Evolutionary conservation across 2,329 filamentous ascomycete genomes (phyloP).

Genomic region (Atkinsonella texensis): DNA sequence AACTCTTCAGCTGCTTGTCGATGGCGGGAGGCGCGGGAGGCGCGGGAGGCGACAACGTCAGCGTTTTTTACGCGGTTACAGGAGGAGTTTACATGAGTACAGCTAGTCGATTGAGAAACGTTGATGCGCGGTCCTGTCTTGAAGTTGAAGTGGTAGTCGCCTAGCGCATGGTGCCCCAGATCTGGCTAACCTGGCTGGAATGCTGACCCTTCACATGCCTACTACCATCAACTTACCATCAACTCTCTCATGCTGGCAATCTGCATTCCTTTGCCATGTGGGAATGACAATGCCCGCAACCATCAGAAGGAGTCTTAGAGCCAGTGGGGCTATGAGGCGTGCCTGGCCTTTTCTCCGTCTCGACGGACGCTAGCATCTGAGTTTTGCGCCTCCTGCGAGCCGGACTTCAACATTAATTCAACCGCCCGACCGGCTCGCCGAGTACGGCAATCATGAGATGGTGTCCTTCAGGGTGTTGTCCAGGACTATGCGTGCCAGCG

Average conservation of each 20-base stretch:
- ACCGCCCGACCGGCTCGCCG: not conserved
- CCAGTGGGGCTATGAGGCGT: no score
- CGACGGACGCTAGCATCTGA: slow-evolving; percentile 3
- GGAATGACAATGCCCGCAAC: no score
- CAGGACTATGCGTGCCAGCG: slow-evolving; percentile 5
- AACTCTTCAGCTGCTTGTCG: not conserved
- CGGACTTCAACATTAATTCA: not conserved
- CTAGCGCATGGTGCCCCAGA: not conserved
- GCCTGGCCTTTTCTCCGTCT: not conserved
- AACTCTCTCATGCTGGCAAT: not conserved
- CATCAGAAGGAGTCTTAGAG: no score
- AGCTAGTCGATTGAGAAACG: no score
- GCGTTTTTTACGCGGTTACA: no score
- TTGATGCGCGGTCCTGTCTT: no score
- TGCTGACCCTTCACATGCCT: not conserved
- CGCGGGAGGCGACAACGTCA: not conserved
- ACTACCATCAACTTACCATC: not conserved
- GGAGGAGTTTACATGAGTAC: no score
- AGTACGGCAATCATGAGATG: not conserved
- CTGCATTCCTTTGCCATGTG: slow-evolving; percentile 1
- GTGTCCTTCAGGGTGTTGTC: not conserved
- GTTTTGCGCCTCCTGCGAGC: slow-evolving; percentile 3
- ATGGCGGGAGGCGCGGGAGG: not conserved
- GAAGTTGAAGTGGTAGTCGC: not conserved
- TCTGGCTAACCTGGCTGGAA: not conserved